A percentile compares a stretch with the other conserved stretches of the same genome.
phyloP scores from a whole-genome alignment of 805 yeast genomes.

The Candida nanaspora region DNA sequence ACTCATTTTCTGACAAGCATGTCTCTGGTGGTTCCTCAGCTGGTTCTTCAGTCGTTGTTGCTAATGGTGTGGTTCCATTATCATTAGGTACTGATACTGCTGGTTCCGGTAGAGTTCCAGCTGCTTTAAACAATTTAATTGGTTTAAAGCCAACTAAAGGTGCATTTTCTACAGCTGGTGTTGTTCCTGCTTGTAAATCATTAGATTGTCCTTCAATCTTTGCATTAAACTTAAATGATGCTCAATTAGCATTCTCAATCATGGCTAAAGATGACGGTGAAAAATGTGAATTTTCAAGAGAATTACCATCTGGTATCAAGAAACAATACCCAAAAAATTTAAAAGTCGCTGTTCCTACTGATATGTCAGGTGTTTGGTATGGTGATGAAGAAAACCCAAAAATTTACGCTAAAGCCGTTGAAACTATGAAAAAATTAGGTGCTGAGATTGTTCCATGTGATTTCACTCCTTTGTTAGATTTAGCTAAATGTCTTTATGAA shows the following conservation, averaged over 20 bases:
- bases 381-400: constrained; percentile 75
- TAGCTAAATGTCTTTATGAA: constrained; percentile 86
- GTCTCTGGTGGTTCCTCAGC: constrained; percentile 96
- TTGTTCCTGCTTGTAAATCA: constrained; percentile 96
- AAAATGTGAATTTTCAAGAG: constrained; percentile 75
- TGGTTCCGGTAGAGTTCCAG: constrained; percentile 97
- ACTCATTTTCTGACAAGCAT: constrained; percentile 66
- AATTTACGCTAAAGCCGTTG: constrained; percentile 57
- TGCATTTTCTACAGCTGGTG: constrained; percentile 77
- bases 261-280: constrained; percentile 64
- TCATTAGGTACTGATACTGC: constrained; percentile 96
- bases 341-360: constrained; percentile 69
- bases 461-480: constrained; percentile 66
- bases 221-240: constrained; percentile 70
- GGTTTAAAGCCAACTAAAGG: constrained; percentile 95
- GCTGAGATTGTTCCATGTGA: constrained; percentile 57
- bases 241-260: constrained; percentile 66
- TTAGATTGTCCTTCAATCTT: constrained; percentile 89
- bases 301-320: constrained; percentile 60
- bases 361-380: constrained; percentile 57
- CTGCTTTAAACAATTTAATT: constrained; percentile 82
- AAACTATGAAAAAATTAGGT: constrained; percentile 41
- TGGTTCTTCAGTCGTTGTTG: constrained; percentile 91
- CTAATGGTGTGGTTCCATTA: constrained; percentile 82
- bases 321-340: constrained; percentile 52